Evolutionary conservation across 192 early-diverging fungal species (phyloP).

Genomic region (Backusella tarrabulga): DNA sequence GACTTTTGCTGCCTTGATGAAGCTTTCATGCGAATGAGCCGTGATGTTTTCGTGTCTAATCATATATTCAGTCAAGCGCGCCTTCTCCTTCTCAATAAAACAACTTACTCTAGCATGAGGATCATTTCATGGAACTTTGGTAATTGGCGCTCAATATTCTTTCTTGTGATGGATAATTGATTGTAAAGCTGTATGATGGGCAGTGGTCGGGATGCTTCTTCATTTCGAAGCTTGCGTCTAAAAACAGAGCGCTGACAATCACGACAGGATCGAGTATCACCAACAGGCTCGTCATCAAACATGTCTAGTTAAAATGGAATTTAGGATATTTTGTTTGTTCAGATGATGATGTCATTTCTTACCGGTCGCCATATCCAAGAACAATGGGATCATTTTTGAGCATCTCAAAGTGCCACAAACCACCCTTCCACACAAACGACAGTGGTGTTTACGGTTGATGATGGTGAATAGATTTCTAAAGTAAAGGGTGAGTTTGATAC

Average conservation of each 20-base stretch:
- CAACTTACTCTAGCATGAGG: conserved; percentile 46
- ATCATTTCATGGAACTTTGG: conserved; percentile 61
- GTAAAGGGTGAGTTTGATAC: neutral
- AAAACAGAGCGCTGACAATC: conserved; percentile 59
- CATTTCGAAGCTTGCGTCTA: conserved; percentile 43
- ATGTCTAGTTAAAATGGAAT: neutral
- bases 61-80: neutral
- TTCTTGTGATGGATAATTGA: conserved; percentile 34
- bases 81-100: too few species aligned
- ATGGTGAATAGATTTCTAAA: conserved; percentile 13
- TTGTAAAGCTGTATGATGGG: conserved; percentile 43
- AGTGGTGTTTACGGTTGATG: conserved; percentile 19
- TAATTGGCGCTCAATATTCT: conserved; percentile 49
- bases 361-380: conserved; percentile 18
- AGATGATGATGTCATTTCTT: neutral
- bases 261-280: conserved; percentile 55
- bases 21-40: conserved; percentile 51
- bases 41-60: conserved; percentile 41
- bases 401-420: conserved; percentile 15
- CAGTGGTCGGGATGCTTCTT: conserved; percentile 33
- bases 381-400: conserved; percentile 22
- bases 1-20: conserved; percentile 56
- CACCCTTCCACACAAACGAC: conserved; percentile 17
- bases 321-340: neutral
- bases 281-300: conserved; percentile 45